Evolutionary conservation across 2,329 filamentous ascomycete genomes (phyloP), one percentile per base, ranked within the genome.

Genomic region (Microdochium trichocladiopsis): DNA sequence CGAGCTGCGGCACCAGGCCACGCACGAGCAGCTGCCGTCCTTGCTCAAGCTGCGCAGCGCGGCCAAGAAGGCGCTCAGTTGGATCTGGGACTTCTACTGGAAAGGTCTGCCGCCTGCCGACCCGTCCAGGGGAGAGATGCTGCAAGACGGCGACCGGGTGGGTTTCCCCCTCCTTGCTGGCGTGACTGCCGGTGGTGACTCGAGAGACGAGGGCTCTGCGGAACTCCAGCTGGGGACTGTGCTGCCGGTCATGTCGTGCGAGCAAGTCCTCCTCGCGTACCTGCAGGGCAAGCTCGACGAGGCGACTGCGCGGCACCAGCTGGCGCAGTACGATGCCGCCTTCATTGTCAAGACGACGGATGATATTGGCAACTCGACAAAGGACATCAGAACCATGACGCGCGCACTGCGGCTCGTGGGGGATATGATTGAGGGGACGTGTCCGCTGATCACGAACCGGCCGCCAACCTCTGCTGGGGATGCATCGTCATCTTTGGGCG

Each of bases 71-170:
- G 89, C 87, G 1, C 74, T 96, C 56, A 74, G 76, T 47, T 96
- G 92, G 92, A 84, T 96, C 50, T 96, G 90, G 89, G 78, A 84
- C 51, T 89, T 89, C 67, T 96, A 95, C 72, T 97, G 92, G 92
- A 71, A 68, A 61, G 71, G 78, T 45, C 65, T 83, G 21, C 59
- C 63, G 2, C 64, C 66, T 4, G 63, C n/a, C 10, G 22, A 48
- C 50, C 24, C 25, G 23, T 49, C 37, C 12, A 51, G 51, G 28
- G 54, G 48, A 4, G 53, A 28, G 21, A 24, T 16, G n/a, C 41
- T 48, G 22, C 48, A 51, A 2, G 53, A 51, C 25, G 36, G n/a
- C n/a, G n/a, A n/a, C n/a, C n/a, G n/a, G n/a, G n/a, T n/a, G n/a
- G n/a, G n/a, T n/a, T n/a, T n/a, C n/a, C n/a, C n/a, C n/a, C n/a